Conservation (phyloP, 139 green algal genomes). For the Chlamydomonas sphaeroides region DNA sequence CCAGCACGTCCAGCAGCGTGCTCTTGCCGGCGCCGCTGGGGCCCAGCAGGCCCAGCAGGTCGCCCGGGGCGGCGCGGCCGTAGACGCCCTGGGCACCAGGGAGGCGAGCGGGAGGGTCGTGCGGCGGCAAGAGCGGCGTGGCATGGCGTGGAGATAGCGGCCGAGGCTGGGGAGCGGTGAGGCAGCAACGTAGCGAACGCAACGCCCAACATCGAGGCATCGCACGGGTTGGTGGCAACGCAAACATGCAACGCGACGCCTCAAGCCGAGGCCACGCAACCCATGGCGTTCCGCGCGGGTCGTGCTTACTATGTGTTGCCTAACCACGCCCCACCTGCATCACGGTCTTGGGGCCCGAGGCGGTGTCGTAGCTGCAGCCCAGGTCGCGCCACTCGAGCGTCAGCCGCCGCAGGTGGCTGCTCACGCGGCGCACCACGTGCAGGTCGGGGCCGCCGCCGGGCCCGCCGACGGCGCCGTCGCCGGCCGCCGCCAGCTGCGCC, state of each 20-base stretch:
- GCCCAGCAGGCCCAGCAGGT: constrained; percentile 66
- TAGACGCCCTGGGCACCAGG: constrained; percentile 43
- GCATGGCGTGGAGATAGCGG: no score
- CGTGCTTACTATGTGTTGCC: no score
- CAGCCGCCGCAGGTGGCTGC: constrained; percentile 31
- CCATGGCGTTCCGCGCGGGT: no score
- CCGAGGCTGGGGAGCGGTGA: no score
- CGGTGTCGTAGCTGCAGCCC: constrained; percentile 51
- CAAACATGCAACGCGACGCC: no score
- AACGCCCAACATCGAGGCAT: no score
- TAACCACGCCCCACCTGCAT: constrained; percentile 47
- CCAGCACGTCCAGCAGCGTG: constrained; percentile 70
- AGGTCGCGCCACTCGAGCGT: constrained; percentile 54
- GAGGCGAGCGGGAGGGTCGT: background rate
- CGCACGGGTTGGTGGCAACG: no score
- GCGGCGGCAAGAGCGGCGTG: no score
- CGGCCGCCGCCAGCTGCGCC: no score
- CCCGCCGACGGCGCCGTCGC: no score
- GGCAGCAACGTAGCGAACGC: no score
- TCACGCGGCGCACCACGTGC: constrained; percentile 39
- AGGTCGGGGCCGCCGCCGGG: constrained; percentile 9
- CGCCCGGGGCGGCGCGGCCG: constrained; percentile 39
- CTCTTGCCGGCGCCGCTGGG: constrained; percentile 66
- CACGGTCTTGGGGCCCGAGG: constrained; percentile 34
- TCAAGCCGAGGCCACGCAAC: no score